Evolutionary conservation across 306 rosid species (phyloP), one percentile per base, ranked within the genome.

Genomic region (Cucumis melo): DNA sequence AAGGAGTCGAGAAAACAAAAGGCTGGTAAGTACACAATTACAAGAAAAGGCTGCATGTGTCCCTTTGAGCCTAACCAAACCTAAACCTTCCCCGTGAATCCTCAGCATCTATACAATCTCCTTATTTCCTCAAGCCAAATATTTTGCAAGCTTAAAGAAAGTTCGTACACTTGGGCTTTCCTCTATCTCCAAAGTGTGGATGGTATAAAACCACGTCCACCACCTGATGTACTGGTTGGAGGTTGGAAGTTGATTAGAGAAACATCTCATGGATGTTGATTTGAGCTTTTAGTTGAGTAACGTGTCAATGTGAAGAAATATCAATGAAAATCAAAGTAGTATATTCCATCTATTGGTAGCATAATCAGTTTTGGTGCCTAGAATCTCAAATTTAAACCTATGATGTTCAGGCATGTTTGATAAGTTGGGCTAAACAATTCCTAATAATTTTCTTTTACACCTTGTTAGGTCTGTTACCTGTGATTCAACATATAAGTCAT

Each of bases 391-490:
- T 36, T 65, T 17, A 36, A 64, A 38, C 7, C 1, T 70, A 46
- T 70, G 59, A 71, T 48, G 15, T 71, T 71, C 59, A 48, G 14
- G 5, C 17, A 71, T 48, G 29, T 71, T 13, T 48, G 42, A 50
- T 72, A 23, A 15, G 23, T 12, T 70, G 39, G 34, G 12, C 58
- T 15, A 71, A 68, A 71, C 17, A 9, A 48, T 50, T 50, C 60
- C 76, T 50, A 72, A 72, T 50, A 15, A 17, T 24, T 72, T 50
- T 13, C 36, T 72, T 34, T 48, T 27, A 17, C 59, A 68, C 39
- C 56, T 46, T 53, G 46, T 55, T 74, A 93, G 98, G 97, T 71
- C 80, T 93, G 77, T 82, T 93, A 79, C 98, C 98, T 60, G 86
- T 90, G 76, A 83, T 93, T 83, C 87, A 83, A 72, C 90, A 81